phyloP scores from a whole-genome alignment of 1,139 yeast genomes.

The Meyerozyma carpophila region DNA sequence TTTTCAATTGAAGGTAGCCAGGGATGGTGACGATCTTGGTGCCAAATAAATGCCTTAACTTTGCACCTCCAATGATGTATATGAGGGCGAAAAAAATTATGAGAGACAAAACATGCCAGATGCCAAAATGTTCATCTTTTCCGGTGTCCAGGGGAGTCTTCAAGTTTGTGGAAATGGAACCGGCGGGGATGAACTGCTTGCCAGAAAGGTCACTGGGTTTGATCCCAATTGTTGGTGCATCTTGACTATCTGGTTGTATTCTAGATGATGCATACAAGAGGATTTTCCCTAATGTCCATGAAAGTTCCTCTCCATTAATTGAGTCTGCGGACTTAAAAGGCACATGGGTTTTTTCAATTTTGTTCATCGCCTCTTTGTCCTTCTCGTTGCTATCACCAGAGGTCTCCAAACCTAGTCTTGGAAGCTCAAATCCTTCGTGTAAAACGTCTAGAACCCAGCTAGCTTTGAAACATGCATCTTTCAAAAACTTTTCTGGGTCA shows the following conservation, averaged over 20 bases:
- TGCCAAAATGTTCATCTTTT: conserved; percentile 14
- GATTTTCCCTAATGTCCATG: conserved; percentile 66
- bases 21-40: conserved; percentile 13
- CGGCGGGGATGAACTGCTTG: conserved; percentile 35
- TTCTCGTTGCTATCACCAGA: conserved; percentile 14
- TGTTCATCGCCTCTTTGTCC: conserved; percentile 16
- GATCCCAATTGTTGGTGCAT: conserved; percentile 38
- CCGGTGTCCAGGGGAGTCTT: conserved; percentile 12
- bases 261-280: conserved; percentile 55
- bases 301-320: conserved; percentile 54
- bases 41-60: conserved; percentile 10
- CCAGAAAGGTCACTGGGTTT: conserved; percentile 48
- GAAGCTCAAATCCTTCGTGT: conserved; percentile 76
- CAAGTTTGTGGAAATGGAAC: conserved; percentile 10
- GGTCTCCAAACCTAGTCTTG: conserved; percentile 53
- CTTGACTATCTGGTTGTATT: conserved; percentile 23
- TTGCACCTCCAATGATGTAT: conserved; percentile 13
- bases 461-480: conserved; percentile 75
- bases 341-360: conserved; percentile 34
- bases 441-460: conserved; percentile 73
- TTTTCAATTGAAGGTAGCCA: conserved; percentile 13
- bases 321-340: conserved; percentile 60
- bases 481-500: conserved; percentile 42
- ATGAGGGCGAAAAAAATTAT: conserved; percentile 16
- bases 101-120: conserved; percentile 9